Evolutionary conservation across 1,284 basidiomycete genomes (phyloP).

Genomic region (Erythrobasidium hasegawianum): DNA sequence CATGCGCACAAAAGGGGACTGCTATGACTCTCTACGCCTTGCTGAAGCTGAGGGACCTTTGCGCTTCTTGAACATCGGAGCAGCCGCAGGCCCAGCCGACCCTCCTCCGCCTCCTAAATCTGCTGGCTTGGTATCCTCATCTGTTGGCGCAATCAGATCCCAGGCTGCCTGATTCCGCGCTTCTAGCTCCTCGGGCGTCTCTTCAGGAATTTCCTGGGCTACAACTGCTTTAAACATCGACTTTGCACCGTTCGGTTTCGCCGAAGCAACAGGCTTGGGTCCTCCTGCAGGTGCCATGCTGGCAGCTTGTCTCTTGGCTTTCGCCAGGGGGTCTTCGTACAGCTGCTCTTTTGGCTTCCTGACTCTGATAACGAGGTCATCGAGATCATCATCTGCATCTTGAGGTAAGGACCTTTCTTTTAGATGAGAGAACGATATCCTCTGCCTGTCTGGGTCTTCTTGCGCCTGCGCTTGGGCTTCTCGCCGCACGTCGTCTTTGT

Average conservation of each 20-base stretch:
- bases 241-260: constrained; percentile 8
- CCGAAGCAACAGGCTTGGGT: constrained; percentile 23
- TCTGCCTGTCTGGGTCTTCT: constrained; percentile 15
- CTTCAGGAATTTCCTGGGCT: constrained; percentile 8
- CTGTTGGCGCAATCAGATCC: constrained; percentile 24
- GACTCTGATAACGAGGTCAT: constrained; percentile 30
- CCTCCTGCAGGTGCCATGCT: constrained; percentile 10
- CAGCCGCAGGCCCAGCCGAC: constrained; percentile 11
- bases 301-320: constrained; percentile 15
- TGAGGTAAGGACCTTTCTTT: constrained; percentile 25
- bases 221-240: constrained; percentile 38
- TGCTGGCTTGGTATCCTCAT: constrained; percentile 1
- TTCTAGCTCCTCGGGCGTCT: constrained; percentile 23
- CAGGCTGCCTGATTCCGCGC: constrained; percentile 4
- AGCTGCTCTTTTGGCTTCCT: constrained; percentile 7
- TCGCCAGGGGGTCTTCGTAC: constrained; percentile 9
- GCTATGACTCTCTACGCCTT: constrained; percentile 4
- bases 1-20: background rate
- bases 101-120: background rate
- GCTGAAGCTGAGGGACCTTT: constrained; percentile 18
- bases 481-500: constrained; percentile 2
- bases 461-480: background rate
- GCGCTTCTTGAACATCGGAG: constrained; percentile 42
- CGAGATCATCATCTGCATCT: constrained; percentile 39
- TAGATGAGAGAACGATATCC: constrained; percentile 33